Evolutionary conservation across 345 rosid species (phyloP).

Genomic region (Cochlearia excelsa): DNA sequence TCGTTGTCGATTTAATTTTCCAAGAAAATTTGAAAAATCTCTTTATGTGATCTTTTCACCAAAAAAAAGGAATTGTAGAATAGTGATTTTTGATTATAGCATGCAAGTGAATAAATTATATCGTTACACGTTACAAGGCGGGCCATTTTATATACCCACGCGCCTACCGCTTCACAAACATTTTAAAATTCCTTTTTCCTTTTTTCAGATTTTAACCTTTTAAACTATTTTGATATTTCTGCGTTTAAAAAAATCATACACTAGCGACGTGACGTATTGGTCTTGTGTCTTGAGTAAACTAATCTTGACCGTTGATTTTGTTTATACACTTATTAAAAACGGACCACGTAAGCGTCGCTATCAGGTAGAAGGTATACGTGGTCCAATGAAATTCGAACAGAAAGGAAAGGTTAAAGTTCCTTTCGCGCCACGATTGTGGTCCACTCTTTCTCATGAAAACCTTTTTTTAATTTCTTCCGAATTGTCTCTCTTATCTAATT

Average conservation of each 20-base stretch:
- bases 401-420: slow-evolving; percentile 19
- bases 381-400: slow-evolving; percentile 40
- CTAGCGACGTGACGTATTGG: slow-evolving; percentile 39
- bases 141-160: slow-evolving; percentile 28
- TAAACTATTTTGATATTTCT: slow-evolving; percentile 23
- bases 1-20: not conserved
- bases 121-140: slow-evolving; percentile 25
- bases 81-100: slow-evolving; percentile 3
- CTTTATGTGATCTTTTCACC: not conserved
- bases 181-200: slow-evolving; percentile 10
- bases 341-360: slow-evolving; percentile 38
- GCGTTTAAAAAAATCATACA: slow-evolving; percentile 11
- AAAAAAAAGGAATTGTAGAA: slow-evolving; percentile 11
- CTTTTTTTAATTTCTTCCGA: slow-evolving; percentile 6
- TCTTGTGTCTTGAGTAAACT: slow-evolving; percentile 11
- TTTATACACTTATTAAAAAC: not conserved
- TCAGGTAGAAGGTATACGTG: slow-evolving; percentile 34
- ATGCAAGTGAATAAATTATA: slow-evolving; percentile 31
- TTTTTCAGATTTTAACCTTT: slow-evolving; percentile 25
- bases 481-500: slow-evolving; percentile 7
- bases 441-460: slow-evolving; percentile 17
- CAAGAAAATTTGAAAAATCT: slow-evolving; percentile 2
- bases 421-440: slow-evolving; percentile 58
- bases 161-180: slow-evolving; percentile 35
- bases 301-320: slow-evolving; percentile 48